These are phyloP conservation scores for Lipomyces sp. DNA, from an alignment of 805 yeast genomes.

Conservation along the genomic window DNA sequence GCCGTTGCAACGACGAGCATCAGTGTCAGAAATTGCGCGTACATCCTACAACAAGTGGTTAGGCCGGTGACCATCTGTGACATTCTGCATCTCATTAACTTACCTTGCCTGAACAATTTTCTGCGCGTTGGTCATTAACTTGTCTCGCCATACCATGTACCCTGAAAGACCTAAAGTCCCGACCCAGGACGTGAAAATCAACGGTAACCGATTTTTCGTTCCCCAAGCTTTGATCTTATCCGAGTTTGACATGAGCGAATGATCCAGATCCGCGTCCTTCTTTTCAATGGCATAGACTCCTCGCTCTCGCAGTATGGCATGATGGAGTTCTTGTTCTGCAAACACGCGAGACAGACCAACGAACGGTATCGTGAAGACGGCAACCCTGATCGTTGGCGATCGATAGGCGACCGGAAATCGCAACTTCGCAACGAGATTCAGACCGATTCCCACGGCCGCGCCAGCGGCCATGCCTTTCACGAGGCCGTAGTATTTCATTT, in stretches of 20 bases:
- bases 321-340: conserved; percentile 14
- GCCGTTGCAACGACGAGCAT: conserved; percentile 65
- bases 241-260: background rate
- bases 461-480: conserved; percentile 11
- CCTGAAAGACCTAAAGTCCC: conserved; percentile 77
- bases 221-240: conserved; percentile 1
- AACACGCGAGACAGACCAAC: conserved; percentile 7
- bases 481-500: conserved; percentile 9
- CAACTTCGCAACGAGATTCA: background rate
- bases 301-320: conserved; percentile 14
- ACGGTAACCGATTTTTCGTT: conserved; percentile 5
- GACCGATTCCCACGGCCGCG: conserved; percentile 8
- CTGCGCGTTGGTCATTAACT: conserved; percentile 69
- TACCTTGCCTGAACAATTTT: conserved; percentile 71
- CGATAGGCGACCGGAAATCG: conserved; percentile 10
- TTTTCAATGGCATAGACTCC: conserved; percentile 12
- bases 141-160: conserved; percentile 67
- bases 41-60: conserved; percentile 51
- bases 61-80: background rate
- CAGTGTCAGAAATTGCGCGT: conserved; percentile 80
- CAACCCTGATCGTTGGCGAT: conserved; percentile 10
- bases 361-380: conserved; percentile 11
- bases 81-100: background rate
- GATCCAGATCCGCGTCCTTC: conserved; percentile 2
- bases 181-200: conserved; percentile 70